Conservation (phyloP, 2,329 filamentous ascomycete species). For the Emergomyces africanus region DNA sequence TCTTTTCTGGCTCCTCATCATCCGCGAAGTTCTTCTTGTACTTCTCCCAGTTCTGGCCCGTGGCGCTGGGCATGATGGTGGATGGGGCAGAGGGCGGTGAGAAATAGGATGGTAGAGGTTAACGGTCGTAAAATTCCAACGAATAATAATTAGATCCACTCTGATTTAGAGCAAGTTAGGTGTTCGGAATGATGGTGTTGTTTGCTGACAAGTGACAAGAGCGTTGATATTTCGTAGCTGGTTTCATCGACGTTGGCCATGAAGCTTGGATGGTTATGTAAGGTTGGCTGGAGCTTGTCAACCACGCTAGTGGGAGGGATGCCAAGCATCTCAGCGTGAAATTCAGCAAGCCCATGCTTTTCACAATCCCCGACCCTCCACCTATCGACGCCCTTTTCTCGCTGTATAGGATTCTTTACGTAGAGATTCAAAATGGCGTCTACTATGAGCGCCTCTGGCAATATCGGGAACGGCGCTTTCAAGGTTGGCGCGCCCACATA, state of each 20-base stretch:
- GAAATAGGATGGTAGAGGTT: background rate
- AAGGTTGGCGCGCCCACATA: slow-evolving; percentile 35
- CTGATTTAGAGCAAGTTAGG: background rate
- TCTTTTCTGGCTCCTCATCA: slow-evolving; percentile 97
- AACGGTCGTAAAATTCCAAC: background rate
- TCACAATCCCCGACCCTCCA: slow-evolving; percentile 11
- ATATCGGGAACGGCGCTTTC: slow-evolving; percentile 52
- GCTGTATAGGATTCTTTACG: slow-evolving; percentile 14
- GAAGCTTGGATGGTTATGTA: background rate
- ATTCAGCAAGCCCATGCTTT: background rate
- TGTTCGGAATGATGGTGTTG: background rate
- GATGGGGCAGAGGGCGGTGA: slow-evolving; percentile 15
- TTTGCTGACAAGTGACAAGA: background rate
- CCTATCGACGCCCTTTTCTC: slow-evolving; percentile 13
- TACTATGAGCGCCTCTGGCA: slow-evolving; percentile 32
- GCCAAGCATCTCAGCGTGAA: slow-evolving; percentile 4
- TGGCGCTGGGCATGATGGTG: slow-evolving; percentile 74
- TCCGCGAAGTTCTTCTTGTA: slow-evolving; percentile 96
- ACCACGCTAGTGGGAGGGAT: background rate
- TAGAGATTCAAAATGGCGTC: slow-evolving; percentile 36
- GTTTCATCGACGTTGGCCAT: background rate
- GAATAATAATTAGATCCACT: background rate
- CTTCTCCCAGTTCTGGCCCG: slow-evolving; percentile 93
- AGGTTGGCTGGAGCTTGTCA: background rate
- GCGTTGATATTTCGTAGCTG: background rate